phyloP scores from a whole-genome alignment of 2,329 filamentous ascomycete genomes.

The Fusarium sp. region DNA sequence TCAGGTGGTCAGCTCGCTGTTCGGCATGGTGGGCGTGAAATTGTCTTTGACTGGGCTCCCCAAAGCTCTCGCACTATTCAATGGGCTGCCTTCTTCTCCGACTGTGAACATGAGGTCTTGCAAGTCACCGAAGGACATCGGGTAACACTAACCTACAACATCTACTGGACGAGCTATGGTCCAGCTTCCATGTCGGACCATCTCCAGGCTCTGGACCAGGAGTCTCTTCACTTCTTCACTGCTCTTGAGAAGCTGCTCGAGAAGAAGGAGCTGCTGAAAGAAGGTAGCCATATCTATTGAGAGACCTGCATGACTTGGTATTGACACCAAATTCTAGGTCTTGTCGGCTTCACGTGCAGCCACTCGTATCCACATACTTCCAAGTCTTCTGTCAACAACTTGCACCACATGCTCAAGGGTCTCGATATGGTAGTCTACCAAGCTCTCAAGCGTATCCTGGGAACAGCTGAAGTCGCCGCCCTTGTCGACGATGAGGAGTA shows the following conservation, averaged over 20 bases:
- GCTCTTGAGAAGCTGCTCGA: slow-evolving; percentile 14
- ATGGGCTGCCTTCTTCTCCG: slow-evolving; percentile 67
- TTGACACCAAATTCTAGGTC: slow-evolving; percentile 39
- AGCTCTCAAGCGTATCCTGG: slow-evolving; percentile 23
- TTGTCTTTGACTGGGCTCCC: slow-evolving; percentile 58
- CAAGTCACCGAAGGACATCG: slow-evolving; percentile 65
- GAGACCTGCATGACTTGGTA: no score
- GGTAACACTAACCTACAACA: slow-evolving; percentile 68
- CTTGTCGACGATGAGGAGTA: slow-evolving; percentile 12
- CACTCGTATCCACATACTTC: slow-evolving; percentile 62
- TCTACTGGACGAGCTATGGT: slow-evolving; percentile 56
- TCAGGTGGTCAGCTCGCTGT: slow-evolving; percentile 60
- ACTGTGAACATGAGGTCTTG: slow-evolving; percentile 66
- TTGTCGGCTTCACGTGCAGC: slow-evolving; percentile 60
- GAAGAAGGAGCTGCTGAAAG: no score
- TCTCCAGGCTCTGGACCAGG: slow-evolving; percentile 22
- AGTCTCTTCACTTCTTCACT: slow-evolving; percentile 19
- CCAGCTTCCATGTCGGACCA: slow-evolving; percentile 37
- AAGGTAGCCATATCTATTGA: no score
- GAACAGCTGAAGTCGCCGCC: background rate
- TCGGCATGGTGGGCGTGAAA: slow-evolving; percentile 54
- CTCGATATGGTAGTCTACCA: slow-evolving; percentile 60
- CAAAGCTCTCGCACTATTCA: slow-evolving; percentile 41
- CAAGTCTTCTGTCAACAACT: slow-evolving; percentile 11
- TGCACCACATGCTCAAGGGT: slow-evolving; percentile 60